Conservation (phyloP, 208 protist species). For the Wallacemonas sp. region DNA sequence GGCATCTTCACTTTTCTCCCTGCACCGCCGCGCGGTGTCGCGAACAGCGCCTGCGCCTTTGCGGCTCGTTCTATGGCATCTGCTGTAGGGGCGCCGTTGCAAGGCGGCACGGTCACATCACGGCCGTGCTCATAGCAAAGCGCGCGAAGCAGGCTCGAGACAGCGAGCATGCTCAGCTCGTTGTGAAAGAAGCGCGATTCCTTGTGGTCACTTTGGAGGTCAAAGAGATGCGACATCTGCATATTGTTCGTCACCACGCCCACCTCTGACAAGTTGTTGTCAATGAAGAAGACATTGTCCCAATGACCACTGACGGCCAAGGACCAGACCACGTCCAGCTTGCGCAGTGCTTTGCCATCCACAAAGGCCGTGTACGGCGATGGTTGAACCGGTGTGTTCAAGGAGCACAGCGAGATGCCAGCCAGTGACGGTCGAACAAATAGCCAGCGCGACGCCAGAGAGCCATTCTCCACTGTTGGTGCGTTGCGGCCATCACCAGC, state of each 20-base stretch:
- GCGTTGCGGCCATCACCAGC: slow-evolving; percentile 22
- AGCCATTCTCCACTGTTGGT: slow-evolving; percentile 23
- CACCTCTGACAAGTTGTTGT: slow-evolving; percentile 85
- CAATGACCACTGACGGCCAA: slow-evolving; percentile 68
- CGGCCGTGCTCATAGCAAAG: slow-evolving; percentile 35
- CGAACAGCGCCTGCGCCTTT: background rate
- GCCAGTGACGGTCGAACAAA: slow-evolving; percentile 69
- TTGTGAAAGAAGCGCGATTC: slow-evolving; percentile 59
- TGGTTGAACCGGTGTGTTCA: slow-evolving; percentile 63
- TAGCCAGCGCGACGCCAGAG: slow-evolving; percentile 56
- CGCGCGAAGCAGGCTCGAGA: slow-evolving; percentile 46
- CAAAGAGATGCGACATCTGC: slow-evolving; percentile 49
- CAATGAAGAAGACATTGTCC: slow-evolving; percentile 85
- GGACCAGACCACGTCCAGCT: slow-evolving; percentile 87
- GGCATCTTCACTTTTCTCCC: background rate
- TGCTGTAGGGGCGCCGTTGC: background rate
- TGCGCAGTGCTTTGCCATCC: slow-evolving; percentile 69
- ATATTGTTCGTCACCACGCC: slow-evolving; percentile 66
- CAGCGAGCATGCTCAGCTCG: slow-evolving; percentile 59
- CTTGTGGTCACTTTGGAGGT: slow-evolving; percentile 36
- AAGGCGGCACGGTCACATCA: slow-evolving; percentile 35
- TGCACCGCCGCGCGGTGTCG: background rate
- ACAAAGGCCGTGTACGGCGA: slow-evolving; percentile 70
- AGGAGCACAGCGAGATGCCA: slow-evolving; percentile 73
- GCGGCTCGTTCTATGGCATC: slow-evolving; percentile 14